A percentile compares a stretch with the other conserved stretches of the same genome.
These are phyloP conservation scores for Physcia stellaris DNA, from an alignment of 495 filamentous ascomycete species.

Conservation along the genomic window DNA sequence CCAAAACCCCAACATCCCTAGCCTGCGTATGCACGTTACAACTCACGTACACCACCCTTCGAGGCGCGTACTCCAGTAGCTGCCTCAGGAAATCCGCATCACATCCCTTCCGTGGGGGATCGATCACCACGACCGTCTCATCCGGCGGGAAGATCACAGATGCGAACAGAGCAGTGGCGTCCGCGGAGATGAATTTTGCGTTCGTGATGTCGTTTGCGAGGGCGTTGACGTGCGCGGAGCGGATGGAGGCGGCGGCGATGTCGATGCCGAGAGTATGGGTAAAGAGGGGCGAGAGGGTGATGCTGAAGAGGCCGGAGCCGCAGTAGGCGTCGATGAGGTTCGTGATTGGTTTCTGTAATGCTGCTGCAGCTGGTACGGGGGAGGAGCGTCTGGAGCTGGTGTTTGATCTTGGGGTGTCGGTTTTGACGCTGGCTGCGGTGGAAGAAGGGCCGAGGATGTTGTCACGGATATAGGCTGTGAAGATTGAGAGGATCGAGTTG, in stretches of 20 bases:
- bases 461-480: conserved; percentile 82
- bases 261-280: conserved; percentile 55
- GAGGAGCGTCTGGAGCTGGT: conserved; percentile 47
- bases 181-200: conserved; percentile 70
- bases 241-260: conserved; percentile 57
- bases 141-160: conserved; percentile 53
- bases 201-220: conserved; percentile 53
- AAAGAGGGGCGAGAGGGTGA: conserved; percentile 79
- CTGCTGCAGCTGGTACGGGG: conserved; percentile 22
- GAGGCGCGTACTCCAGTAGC: conserved; percentile 59
- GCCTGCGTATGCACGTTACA: conserved; percentile 98
- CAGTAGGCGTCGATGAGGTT: conserved; percentile 96
- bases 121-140: conserved; percentile 80
- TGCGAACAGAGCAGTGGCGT: conserved; percentile 71
- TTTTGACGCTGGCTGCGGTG: conserved; percentile 98
- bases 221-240: conserved; percentile 66
- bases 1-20: conserved; percentile 73
- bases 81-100: conserved; percentile 73
- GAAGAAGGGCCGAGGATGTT: conserved; percentile 68
- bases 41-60: conserved; percentile 78
- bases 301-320: conserved; percentile 90
- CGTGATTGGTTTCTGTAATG: conserved; percentile 39
- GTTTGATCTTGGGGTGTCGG: conserved; percentile 74
- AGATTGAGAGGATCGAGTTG: conserved; percentile 87
- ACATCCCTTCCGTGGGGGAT: conserved; percentile 91